Evolutionary conservation across 345 rosid species (phyloP).

Genomic region (thale cress (Arabidopsis thaliana)): TAIR10.1 NC_003075.7:13553501-13554000

Average conservation of each 20-base stretch:
- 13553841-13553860: not conserved
- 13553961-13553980: conserved; percentile 35
- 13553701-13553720: conserved; percentile 79
- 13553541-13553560: conserved; percentile 41
- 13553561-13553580: conserved; percentile 52
- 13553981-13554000: conserved; percentile 29
- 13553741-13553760: conserved; percentile 75
- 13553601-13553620: conserved; percentile 69
- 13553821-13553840: conserved; percentile 55
- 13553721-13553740: conserved; percentile 70
- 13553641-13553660: conserved; percentile 28
- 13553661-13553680: conserved; percentile 11
- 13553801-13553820: conserved; percentile 82
- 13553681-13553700: conserved; percentile 22
- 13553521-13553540: conserved; percentile 34
- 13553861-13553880: not conserved
- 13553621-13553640: not conserved
- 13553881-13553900: not conserved
- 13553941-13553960: not conserved
- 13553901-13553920: not conserved
- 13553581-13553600: conserved; percentile 49
- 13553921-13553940: not conserved
- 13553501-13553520: conserved; percentile 27
- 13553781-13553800: conserved; percentile 65
- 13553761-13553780: conserved; percentile 61